Conservation (phyloP, 495 filamentous ascomycete species). For the Entonaema liquescens region DNA sequence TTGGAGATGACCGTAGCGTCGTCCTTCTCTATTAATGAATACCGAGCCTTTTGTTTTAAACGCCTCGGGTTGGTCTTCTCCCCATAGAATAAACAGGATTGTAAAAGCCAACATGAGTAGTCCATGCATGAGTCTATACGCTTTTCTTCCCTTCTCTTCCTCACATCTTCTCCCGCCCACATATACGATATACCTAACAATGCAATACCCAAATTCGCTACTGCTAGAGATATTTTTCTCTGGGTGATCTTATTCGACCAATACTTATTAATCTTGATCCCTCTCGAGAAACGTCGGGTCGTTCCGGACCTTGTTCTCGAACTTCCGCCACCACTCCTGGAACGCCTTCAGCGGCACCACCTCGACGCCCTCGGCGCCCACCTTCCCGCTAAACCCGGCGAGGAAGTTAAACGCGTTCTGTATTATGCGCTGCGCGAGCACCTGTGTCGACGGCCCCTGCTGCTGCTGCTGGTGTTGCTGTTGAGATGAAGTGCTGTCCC, state of each 20-base stretch:
- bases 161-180: background rate
- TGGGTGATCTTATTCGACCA: background rate
- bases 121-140: too few relatives aligned
- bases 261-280: slow-evolving; percentile 69
- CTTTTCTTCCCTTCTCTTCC: background rate
- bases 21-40: background rate
- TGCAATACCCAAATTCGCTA: background rate
- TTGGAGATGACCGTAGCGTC: background rate
- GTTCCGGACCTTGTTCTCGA: slow-evolving; percentile 84
- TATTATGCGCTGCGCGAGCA: slow-evolving; percentile 91
- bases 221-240: background rate
- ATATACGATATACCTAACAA: too few relatives aligned
- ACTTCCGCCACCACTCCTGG: slow-evolving; percentile 97
- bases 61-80: background rate
- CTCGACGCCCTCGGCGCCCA: slow-evolving; percentile 67
- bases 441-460: slow-evolving; percentile 65
- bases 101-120: background rate
- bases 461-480: slow-evolving; percentile 32
- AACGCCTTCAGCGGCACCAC: slow-evolving; percentile 91
- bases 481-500: background rate
- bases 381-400: slow-evolving; percentile 77
- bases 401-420: slow-evolving; percentile 98
- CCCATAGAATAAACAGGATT: background rate
- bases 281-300: slow-evolving; percentile 93
- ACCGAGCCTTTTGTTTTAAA: background rate